These are phyloP conservation scores for Withania somnifera DNA, from an alignment of 305 asterid species.

Conservation along the genomic window DNA sequence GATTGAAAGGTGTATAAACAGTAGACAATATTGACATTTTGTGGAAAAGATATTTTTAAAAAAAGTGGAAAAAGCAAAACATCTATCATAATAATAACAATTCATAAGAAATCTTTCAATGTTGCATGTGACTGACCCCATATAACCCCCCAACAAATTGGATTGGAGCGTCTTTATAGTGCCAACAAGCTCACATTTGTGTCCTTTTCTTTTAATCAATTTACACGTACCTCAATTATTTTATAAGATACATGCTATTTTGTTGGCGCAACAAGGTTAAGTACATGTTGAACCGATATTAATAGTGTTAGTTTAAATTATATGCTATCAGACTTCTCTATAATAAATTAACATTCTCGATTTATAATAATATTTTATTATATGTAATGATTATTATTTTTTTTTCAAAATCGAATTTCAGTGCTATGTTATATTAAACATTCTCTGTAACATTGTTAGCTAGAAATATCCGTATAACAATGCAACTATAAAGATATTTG, in stretches of 20 bases:
- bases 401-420: too few species aligned
- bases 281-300: neutral
- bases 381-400: too few species aligned
- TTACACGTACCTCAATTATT: rapidly evolving
- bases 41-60: neutral
- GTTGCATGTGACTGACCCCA: slow-evolving; percentile 5
- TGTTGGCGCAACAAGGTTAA: neutral
- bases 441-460: too few species aligned
- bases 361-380: too few species aligned
- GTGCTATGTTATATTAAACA: too few species aligned
- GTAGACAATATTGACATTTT: neutral
- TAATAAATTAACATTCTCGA: too few species aligned
- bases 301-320: too few species aligned
- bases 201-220: neutral
- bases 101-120: neutral
- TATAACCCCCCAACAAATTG: neutral
- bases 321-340: too few species aligned
- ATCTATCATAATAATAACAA: neutral
- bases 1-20: neutral
- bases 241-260: too few species aligned
- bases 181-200: neutral
- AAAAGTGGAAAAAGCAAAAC: neutral
- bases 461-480: too few species aligned
- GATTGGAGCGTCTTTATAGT: neutral
- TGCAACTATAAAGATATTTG: too few species aligned